Percentiles rank a stretch among this genome's conserved stretches.
These are phyloP conservation scores for Xylaria sp. DNA, from an alignment of 2,329 filamentous ascomycete genomes.

Conservation along the genomic window DNA sequence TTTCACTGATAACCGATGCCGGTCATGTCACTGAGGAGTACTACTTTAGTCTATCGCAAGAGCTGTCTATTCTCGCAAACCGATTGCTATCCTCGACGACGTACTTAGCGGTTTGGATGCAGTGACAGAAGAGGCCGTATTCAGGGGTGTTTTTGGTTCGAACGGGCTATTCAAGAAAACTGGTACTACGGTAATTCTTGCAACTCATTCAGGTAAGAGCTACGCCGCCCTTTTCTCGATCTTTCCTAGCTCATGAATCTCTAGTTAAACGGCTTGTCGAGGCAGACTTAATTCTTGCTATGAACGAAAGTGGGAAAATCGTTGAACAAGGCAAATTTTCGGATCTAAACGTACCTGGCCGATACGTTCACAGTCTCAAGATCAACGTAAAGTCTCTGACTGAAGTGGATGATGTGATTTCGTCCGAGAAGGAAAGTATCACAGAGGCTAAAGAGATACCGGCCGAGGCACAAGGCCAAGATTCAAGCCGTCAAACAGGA, in stretches of 20 bases:
- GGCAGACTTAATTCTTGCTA: slow-evolving; percentile 59
- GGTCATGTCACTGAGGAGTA: slow-evolving; percentile 2
- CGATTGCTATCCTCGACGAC: slow-evolving; percentile 51
- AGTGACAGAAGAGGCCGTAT: slow-evolving; percentile 50
- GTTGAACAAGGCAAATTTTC: slow-evolving; percentile 57
- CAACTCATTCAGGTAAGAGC: slow-evolving; percentile 31
- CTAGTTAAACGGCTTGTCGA: slow-evolving; percentile 52
- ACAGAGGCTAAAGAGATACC: background rate
- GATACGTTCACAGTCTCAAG: slow-evolving; percentile 36
- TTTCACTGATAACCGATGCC: background rate
- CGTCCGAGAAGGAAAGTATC: background rate
- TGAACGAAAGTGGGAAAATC: slow-evolving; percentile 53
- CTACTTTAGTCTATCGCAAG: slow-evolving; percentile 45
- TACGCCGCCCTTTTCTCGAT: slow-evolving; percentile 47
- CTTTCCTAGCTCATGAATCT: background rate
- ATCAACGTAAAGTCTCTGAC: slow-evolving; percentile 3
- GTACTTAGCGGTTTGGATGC: slow-evolving; percentile 52
- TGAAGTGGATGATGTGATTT: background rate
- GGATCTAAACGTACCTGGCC: slow-evolving; percentile 49
- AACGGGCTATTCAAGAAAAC: slow-evolving; percentile 44
- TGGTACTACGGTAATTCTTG: slow-evolving; percentile 45
- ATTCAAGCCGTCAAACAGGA: slow-evolving; percentile 29
- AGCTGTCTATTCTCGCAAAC: slow-evolving; percentile 48
- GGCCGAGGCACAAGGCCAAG: slow-evolving; percentile 1
- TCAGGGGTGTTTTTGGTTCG: slow-evolving; percentile 46